These are phyloP conservation scores for Trapa incisa DNA, from an alignment of 345 rosid genomes.

Conservation along the genomic window DNA sequence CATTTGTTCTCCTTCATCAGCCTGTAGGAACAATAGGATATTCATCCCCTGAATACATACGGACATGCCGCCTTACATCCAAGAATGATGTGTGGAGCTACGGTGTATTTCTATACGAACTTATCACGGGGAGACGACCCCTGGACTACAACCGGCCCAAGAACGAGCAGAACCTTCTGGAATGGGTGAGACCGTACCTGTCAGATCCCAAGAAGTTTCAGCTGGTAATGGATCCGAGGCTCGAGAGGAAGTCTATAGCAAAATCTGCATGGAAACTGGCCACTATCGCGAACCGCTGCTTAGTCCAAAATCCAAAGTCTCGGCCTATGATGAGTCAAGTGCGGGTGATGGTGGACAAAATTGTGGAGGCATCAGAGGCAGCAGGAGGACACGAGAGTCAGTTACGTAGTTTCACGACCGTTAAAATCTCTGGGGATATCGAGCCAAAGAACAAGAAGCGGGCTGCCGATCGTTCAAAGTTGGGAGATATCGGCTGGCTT, in stretches of 20 bases:
- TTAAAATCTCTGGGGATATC: background rate
- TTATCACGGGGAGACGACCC: constrained; percentile 80
- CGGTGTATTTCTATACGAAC: constrained; percentile 84
- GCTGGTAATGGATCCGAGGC: constrained; percentile 57
- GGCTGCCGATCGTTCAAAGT: constrained; percentile 15
- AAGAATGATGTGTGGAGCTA: constrained; percentile 90
- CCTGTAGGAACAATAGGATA: constrained; percentile 93
- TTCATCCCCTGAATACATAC: constrained; percentile 87
- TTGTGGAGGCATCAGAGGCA: constrained; percentile 34
- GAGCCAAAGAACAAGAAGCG: constrained; percentile 5
- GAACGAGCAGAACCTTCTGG: constrained; percentile 75
- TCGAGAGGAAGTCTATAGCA: constrained; percentile 36
- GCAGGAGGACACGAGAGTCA: constrained; percentile 26
- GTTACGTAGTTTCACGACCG: constrained; percentile 13
- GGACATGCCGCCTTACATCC: constrained; percentile 69
- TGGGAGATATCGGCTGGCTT: constrained; percentile 35
- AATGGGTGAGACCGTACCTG: constrained; percentile 73
- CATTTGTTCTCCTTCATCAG: constrained; percentile 15
- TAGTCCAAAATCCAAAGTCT: constrained; percentile 53
- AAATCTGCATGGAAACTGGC: constrained; percentile 54
- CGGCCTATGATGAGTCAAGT: constrained; percentile 96
- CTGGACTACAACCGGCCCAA: constrained; percentile 73
- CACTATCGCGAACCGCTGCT: constrained; percentile 59
- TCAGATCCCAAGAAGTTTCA: constrained; percentile 47
- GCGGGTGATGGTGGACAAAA: constrained; percentile 45